Evolutionary conservation across 2,329 filamentous ascomycete genomes (phyloP).

Genomic region (Gnomoniopsis smithogilvyi): DNA sequence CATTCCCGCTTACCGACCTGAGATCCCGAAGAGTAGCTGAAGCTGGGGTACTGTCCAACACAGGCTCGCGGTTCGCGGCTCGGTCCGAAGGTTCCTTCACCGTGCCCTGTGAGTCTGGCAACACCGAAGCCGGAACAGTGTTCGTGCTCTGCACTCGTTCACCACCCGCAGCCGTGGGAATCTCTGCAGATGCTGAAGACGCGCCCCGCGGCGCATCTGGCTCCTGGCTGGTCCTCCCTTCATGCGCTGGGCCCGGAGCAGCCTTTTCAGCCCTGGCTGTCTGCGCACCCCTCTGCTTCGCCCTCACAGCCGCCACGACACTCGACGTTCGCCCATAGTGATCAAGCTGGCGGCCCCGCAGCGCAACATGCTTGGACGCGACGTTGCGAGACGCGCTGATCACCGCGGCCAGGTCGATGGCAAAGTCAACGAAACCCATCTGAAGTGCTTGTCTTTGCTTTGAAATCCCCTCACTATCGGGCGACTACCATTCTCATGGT

Average conservation of each 20-base stretch:
- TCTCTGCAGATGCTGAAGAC: neutral
- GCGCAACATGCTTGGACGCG: conserved; percentile 58
- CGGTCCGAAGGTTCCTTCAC: neutral
- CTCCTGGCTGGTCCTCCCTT: neutral
- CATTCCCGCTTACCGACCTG: neutral
- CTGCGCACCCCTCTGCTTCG: neutral
- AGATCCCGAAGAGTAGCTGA: neutral
- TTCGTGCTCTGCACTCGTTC: neutral
- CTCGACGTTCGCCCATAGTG: conserved; percentile 46
- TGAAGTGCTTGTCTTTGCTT: conserved; percentile 7
- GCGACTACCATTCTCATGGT: neutral
- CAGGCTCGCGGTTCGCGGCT: neutral
- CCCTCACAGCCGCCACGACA: conserved; percentile 31
- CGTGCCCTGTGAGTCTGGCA: neutral
- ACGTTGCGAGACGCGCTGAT: conserved; percentile 67
- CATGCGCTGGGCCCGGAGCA: neutral
- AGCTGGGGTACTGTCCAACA: neutral
- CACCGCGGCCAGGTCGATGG: conserved; percentile 67
- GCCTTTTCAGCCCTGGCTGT: neutral
- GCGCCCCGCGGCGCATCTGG: neutral
- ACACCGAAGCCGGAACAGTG: neutral
- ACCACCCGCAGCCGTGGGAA: neutral
- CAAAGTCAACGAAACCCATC: conserved; percentile 62
- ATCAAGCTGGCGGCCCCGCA: conserved; percentile 53
- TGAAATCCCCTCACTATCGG: neutral